Evolutionary conservation across 2,329 filamentous ascomycete species (phyloP).

Genomic region (Coniella lustricola): DNA sequence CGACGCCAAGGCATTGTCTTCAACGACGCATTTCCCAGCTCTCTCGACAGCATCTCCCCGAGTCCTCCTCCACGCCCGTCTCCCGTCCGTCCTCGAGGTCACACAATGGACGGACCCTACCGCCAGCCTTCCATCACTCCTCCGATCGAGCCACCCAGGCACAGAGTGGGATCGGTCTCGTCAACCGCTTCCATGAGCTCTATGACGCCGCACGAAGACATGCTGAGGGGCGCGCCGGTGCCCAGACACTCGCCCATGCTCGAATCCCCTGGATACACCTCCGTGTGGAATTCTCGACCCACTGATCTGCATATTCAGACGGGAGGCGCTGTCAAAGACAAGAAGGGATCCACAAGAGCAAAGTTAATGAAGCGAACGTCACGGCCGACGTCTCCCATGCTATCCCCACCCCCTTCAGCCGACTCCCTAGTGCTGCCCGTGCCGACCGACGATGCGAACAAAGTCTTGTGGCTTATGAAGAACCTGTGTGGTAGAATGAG

Average conservation of each 20-base stretch:
- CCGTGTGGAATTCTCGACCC: constrained; percentile 28
- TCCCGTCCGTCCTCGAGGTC: constrained; percentile 45
- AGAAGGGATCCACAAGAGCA: constrained; percentile 36
- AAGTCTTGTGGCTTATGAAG: constrained; percentile 69
- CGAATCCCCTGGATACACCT: constrained; percentile 37
- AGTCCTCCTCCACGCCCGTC: constrained; percentile 32
- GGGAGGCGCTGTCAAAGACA: constrained; percentile 35
- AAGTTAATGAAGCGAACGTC: constrained; percentile 49
- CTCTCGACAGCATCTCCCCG: constrained; percentile 41
- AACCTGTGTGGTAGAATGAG: constrained; percentile 72
- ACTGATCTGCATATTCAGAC: constrained; percentile 29
- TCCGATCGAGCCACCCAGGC: constrained; percentile 42
- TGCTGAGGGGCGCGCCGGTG: constrained; percentile 24
- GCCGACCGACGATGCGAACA: constrained; percentile 61
- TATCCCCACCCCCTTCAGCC: constrained; percentile 47
- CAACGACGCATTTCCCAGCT: constrained; percentile 45
- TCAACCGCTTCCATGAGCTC: constrained; percentile 52
- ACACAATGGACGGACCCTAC: constrained; percentile 51
- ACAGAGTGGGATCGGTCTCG: constrained; percentile 65
- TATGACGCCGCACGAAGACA: constrained; percentile 44
- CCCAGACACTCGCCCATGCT: constrained; percentile 34
- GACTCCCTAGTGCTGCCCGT: constrained; percentile 55
- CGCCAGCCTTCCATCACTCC: constrained; percentile 34
- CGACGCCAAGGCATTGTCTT: constrained; percentile 53
- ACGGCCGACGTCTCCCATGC: constrained; percentile 51